Base-by-base conservation (phyloP, 2,329 filamentous ascomycete genomes). In the Pseudopyricularia javanii region DNA sequence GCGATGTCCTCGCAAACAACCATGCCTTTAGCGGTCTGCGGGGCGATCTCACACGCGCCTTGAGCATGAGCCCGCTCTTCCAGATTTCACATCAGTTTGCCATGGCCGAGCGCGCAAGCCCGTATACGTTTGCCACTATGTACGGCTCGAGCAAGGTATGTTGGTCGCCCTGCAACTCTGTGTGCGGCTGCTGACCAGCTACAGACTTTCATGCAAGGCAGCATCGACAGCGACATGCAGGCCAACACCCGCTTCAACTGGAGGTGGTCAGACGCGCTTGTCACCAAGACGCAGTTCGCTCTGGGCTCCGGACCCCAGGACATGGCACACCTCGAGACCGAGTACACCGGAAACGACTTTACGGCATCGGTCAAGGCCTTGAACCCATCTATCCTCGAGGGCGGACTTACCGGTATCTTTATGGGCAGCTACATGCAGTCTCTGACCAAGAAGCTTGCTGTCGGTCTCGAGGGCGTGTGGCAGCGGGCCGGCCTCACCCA, bases 51-150 rank as follows among this genome's bases (percentile, higher is more conserved):
- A 96, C 90, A 67, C 97, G 96, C 78, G 84, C 89, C 66, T 95
- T 97, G 74, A 93, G 90, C 78, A 82, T 95, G 68, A 82, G 84
- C 54, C 93, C 93, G 54, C 75, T 97, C 60, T 98, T 98, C 78
- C 91, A 97, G 73, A 87, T 96, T 62, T 96, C 91, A 59, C 93
- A 98, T 74, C 88, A 93, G 62, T 93, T 98, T 69, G 86, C 91
- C 53, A 88, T 96, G 81, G 91, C 93, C 62, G 89, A 95, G 71
- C 83, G 86, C 60, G 77, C 95, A 68, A 91, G 91, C 67, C 93
- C 93, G 35, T 98, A 98, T 72, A 89, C 88, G 53, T 95, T 97
- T 72, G 88, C 90, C 60, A 88, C 88, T 59, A 82, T 98, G 65
- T 96, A 93, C 68, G 93, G 93, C 61, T 95, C 88, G 59, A 86